A percentile compares a stretch with the other conserved stretches of the same genome.
phyloP scores from a whole-genome alignment of 2,329 filamentous ascomycete genomes.

The Bisporella sp. region DNA sequence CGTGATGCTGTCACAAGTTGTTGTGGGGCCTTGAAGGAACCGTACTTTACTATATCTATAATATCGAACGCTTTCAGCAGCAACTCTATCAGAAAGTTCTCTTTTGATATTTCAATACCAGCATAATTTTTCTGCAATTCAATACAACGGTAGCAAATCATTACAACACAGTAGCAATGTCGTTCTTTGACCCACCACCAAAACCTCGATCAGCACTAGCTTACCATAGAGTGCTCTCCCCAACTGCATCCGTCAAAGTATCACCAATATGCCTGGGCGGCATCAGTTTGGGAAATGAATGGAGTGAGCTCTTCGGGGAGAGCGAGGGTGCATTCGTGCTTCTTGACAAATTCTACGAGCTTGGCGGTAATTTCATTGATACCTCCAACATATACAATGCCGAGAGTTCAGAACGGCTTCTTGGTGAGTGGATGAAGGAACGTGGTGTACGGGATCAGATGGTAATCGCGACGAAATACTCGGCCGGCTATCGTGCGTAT shows the following conservation, averaged over 20 bases:
- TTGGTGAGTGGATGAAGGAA: constrained; percentile 40
- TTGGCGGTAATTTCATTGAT: constrained; percentile 61
- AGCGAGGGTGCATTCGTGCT: background rate
- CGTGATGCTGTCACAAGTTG: no score
- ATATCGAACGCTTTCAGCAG: no score
- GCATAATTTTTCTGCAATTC: no score
- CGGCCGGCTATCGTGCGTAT: constrained; percentile 4
- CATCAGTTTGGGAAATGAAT: constrained; percentile 37
- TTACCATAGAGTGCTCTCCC: constrained; percentile 15
- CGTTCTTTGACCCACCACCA: constrained; percentile 1
- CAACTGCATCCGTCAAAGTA: constrained; percentile 24
- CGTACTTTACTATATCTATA: no score
- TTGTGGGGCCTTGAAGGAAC: no score
- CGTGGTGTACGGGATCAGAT: background rate
- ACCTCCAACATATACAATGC: constrained; percentile 45
- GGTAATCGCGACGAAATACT: background rate
- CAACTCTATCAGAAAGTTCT: no score
- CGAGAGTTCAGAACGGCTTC: constrained; percentile 46
- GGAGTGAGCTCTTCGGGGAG: constrained; percentile 1
- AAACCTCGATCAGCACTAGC: constrained; percentile 3
- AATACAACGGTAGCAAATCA: background rate
- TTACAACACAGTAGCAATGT: background rate
- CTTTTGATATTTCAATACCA: no score
- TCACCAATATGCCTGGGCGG: constrained; percentile 26
- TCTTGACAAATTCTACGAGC: constrained; percentile 45